A percentile compares a stretch with the other conserved stretches of the same genome.
Evolutionary conservation across 306 rosid genomes (phyloP).

Genomic region (Vigna reflexopilosa): DNA sequence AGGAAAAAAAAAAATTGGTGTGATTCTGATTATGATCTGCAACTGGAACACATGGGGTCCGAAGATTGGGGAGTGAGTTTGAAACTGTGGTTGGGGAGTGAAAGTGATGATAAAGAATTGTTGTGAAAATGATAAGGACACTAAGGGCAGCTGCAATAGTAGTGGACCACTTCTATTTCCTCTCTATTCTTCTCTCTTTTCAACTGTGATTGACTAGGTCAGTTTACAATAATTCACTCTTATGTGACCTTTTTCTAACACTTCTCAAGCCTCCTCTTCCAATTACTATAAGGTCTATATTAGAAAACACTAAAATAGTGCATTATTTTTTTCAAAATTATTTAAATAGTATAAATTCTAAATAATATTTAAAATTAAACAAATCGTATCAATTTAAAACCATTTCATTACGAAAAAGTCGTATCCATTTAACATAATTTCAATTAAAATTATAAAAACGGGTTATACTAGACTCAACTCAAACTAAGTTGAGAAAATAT

Average conservation of each 20-base stretch:
- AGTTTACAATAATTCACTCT: neutral
- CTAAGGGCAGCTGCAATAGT: constrained; percentile 37
- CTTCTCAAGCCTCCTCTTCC: neutral
- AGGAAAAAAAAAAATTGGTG: neutral
- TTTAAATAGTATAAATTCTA: too few species aligned
- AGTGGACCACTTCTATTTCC: constrained; percentile 43
- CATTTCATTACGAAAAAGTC: too few species aligned
- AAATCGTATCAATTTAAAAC: too few species aligned
- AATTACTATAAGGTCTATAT: too few species aligned
- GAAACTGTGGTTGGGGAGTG: constrained; percentile 49
- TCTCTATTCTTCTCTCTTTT: neutral
- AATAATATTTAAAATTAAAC: too few species aligned
- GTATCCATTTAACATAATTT: too few species aligned
- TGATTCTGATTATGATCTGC: constrained; percentile 25
- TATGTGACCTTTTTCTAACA: neutral
- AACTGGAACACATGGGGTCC: constrained; percentile 50
- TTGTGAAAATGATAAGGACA: constrained; percentile 46
- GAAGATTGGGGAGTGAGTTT: constrained; percentile 38
- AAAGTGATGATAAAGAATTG: constrained; percentile 31
- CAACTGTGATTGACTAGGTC: constrained; percentile 5
- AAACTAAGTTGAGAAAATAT: too few species aligned
- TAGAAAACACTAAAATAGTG: too few species aligned
- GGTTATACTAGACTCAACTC: too few species aligned
- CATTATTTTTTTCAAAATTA: too few species aligned
- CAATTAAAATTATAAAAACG: too few species aligned